Evolutionary conservation across 2,329 filamentous ascomycete genomes (phyloP).

Genomic region (Phoma sp.): DNA sequence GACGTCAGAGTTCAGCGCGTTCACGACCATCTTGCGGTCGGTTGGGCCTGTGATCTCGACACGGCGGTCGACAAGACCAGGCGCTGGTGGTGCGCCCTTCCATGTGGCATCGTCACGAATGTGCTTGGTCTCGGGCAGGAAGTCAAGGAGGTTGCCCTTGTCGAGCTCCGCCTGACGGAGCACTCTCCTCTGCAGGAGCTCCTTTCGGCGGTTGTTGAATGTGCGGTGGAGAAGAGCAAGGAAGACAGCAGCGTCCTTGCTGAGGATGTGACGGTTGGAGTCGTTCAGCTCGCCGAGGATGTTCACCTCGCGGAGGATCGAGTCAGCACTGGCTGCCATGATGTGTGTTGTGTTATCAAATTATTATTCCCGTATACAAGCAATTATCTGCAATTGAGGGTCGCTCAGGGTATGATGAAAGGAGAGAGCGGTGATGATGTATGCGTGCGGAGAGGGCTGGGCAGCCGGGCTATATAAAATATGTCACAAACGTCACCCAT

Average conservation of each 20-base stretch:
- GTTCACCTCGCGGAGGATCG: slow-evolving; percentile 84
- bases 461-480: slow-evolving; percentile 34
- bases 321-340: slow-evolving; percentile 62
- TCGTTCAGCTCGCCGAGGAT: slow-evolving; percentile 81
- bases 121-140: slow-evolving; percentile 93
- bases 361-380: slow-evolving; percentile 14
- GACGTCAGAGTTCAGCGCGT: slow-evolving; percentile 92
- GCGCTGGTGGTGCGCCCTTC: slow-evolving; percentile 89
- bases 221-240: slow-evolving; percentile 92
- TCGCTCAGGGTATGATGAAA: slow-evolving; percentile 13
- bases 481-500: slow-evolving; percentile 44
- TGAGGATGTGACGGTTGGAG: slow-evolving; percentile 87
- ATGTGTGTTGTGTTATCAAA: slow-evolving; percentile 12
- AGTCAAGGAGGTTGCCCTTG: slow-evolving; percentile 86
- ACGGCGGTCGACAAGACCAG: slow-evolving; percentile 88
- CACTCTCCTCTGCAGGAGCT: slow-evolving; percentile 83
- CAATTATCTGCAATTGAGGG: slow-evolving; percentile 8
- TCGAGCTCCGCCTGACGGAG: slow-evolving; percentile 92
- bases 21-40: slow-evolving; percentile 98
- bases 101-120: slow-evolving; percentile 93
- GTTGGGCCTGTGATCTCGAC: slow-evolving; percentile 98
- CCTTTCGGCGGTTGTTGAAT: slow-evolving; percentile 89
- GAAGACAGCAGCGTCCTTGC: slow-evolving; percentile 87
- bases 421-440: slow-evolving; percentile 33
- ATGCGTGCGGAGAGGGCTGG: slow-evolving; percentile 34